Conservation (phyloP, 2,329 filamentous ascomycete species). For the Rutstroemia sp. region DNA sequence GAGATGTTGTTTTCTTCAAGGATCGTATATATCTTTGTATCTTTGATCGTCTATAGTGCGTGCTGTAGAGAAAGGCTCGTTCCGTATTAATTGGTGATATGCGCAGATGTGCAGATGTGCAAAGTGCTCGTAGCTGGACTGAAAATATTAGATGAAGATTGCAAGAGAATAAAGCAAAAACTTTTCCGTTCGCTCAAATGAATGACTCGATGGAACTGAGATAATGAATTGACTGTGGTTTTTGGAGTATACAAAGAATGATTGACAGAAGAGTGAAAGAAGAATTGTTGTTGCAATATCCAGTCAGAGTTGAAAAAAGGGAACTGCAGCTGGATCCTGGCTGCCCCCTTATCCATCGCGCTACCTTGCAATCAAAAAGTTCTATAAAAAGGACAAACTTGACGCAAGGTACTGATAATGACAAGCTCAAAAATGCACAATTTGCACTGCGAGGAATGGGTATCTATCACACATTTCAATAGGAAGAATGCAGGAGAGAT, state of each 20-base stretch:
- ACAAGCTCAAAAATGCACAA: slow-evolving; percentile 19
- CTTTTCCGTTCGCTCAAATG: slow-evolving; percentile 21
- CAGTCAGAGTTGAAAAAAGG: neutral
- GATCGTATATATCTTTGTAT: slow-evolving; percentile 13
- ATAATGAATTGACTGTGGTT: slow-evolving; percentile 6
- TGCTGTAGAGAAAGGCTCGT: slow-evolving; percentile 13
- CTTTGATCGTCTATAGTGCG: slow-evolving; percentile 10
- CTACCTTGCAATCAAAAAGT: slow-evolving; percentile 20
- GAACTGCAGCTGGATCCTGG: slow-evolving; percentile 9
- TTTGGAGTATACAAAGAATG: slow-evolving; percentile 23
- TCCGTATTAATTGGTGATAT: slow-evolving; percentile 7
- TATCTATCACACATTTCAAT: slow-evolving; percentile 1
- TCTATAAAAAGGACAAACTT: slow-evolving; percentile 27
- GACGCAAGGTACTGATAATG: slow-evolving; percentile 19
- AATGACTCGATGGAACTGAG: slow-evolving; percentile 17
- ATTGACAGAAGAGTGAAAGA: slow-evolving; percentile 12
- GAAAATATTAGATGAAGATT: slow-evolving; percentile 1
- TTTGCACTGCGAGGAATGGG: slow-evolving; percentile 20
- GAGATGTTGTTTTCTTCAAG: neutral
- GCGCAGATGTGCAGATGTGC: slow-evolving; percentile 2
- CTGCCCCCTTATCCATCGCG: slow-evolving; percentile 23
- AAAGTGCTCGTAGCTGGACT: neutral
- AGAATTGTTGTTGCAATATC: slow-evolving; percentile 5
- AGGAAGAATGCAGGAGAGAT: slow-evolving; percentile 23
- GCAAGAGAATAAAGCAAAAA: slow-evolving; percentile 5